These are phyloP conservation scores for Sclerotinia subarctica DNA, from an alignment of 2,329 filamentous ascomycete genomes.

Conservation along the genomic window DNA sequence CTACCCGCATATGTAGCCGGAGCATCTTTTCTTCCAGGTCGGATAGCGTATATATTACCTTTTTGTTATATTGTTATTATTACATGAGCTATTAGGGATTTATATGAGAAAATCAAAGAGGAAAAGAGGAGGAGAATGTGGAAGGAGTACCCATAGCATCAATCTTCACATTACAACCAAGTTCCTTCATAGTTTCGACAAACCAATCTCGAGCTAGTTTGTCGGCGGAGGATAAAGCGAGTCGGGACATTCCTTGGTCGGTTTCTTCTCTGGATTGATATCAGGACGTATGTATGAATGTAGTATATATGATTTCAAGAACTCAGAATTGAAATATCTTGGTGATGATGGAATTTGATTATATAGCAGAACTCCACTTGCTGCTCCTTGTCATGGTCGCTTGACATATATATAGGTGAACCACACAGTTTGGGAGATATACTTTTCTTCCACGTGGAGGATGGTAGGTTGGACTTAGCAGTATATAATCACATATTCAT, in stretches of 20 bases:
- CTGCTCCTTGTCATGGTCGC: background rate
- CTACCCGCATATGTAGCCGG: conserved; percentile 67
- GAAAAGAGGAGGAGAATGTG: background rate
- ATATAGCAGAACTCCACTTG: background rate
- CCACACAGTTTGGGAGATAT: background rate
- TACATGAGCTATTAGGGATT: too few relatives aligned
- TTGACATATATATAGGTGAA: background rate
- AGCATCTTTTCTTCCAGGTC: conserved; percentile 57
- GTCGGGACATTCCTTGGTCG: conserved; percentile 74
- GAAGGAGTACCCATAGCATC: conserved; percentile 7
- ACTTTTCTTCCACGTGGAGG: background rate
- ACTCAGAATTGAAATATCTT: background rate
- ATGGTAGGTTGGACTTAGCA: background rate
- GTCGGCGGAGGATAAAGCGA: conserved; percentile 69
- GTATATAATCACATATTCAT: background rate
- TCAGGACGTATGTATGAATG: conserved; percentile 13
- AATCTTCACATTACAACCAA: conserved; percentile 13
- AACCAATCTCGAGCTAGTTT: conserved; percentile 49
- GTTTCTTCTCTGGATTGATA: conserved; percentile 45
- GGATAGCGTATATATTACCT: conserved; percentile 70
- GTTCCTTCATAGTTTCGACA: background rate
- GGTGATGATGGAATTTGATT: too few relatives aligned
- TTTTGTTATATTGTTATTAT: background rate
- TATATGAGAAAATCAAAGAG: background rate
- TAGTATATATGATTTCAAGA: too few relatives aligned